Base-by-base conservation (phyloP, 192 early-diverging fungal genomes). In the Geosiphon pyriformis region DNA sequence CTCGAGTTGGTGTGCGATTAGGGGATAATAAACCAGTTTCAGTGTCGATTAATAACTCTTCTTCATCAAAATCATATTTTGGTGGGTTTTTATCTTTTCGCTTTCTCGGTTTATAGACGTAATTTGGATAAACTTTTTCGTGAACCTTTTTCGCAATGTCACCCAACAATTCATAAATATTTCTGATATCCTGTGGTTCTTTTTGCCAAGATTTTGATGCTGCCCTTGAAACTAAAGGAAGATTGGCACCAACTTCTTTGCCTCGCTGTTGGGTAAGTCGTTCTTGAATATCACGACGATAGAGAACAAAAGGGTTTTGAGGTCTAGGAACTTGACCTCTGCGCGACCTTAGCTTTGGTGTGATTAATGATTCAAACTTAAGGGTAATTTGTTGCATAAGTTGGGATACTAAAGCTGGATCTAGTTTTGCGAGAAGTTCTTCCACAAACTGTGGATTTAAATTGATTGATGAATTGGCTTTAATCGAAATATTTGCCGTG, bases 71-170 rank as follows among this genome's bases (percentile, higher is more conserved):
- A 42, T 42, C 37, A 15, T 10, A 42, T 42, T 42, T 42, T 42
- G 37, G 6, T 15, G 37, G 15, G 6, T 42, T 42, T 42, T 42
- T 42, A 42, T 42, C 37, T 42, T 42, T 42, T 4, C 61, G 49
- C 42, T 66, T 66, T 46, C 42, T 66, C 12, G 64, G 64, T 55
- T 66, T 66, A 37, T 56, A 66, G 10, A 55, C 64, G 18, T 66
- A 66, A 55, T 37, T 34, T 12, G 64, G 64, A 56, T 66, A 55
- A 1, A 30, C 34, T 1, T 46, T 42, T 18, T 55, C 33, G n/a
- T 66, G 64, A 37, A 66, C 53, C 42, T 66, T 53, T 22, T 29
- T 46, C 7, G 64, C 64, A 3, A 66, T n/a, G 10, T 66, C 35
- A 6, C 51, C 64, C 2, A 66, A 22, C 8, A 55, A 0, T 8